Percentiles rank a stretch among this genome's conserved stretches.
Conservation (phyloP, 805 yeast genomes). For the Sugiyamaella mastotermitis region DNA sequence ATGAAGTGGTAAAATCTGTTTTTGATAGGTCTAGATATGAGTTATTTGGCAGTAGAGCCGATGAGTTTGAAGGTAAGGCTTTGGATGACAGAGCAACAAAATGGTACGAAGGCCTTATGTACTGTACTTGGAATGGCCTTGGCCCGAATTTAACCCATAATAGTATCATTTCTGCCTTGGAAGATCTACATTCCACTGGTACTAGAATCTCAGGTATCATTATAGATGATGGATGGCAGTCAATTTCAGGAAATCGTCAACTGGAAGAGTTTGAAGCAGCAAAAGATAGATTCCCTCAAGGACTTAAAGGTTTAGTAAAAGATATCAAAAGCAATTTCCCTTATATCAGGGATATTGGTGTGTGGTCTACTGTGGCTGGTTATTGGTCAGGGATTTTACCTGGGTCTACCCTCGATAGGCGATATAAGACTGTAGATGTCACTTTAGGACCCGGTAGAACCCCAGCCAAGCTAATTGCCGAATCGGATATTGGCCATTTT, state of each 20-base stretch:
- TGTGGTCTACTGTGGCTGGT: slow-evolving; percentile 30
- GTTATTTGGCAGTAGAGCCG: neutral
- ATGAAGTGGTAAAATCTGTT: slow-evolving; percentile 13
- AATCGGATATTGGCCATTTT: slow-evolving; percentile 15
- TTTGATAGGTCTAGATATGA: slow-evolving; percentile 9
- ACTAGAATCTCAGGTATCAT: slow-evolving; percentile 21
- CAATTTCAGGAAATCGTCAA: slow-evolving; percentile 17
- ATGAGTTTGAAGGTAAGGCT: neutral
- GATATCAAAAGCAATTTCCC: slow-evolving; percentile 16
- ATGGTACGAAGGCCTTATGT: slow-evolving; percentile 26
- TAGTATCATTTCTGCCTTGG: slow-evolving; percentile 19
- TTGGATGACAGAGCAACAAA: neutral
- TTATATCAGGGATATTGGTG: slow-evolving; percentile 26
- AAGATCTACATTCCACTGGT: slow-evolving; percentile 20
- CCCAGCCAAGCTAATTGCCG: slow-evolving; percentile 1
- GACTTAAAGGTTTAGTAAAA: slow-evolving; percentile 24
- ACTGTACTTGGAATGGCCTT: slow-evolving; percentile 31
- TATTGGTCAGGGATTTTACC: slow-evolving; percentile 28
- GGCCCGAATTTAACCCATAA: slow-evolving; percentile 23
- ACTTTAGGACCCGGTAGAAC: slow-evolving; percentile 3
- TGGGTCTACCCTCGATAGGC: slow-evolving; percentile 20
- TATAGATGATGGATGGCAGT: slow-evolving; percentile 32
- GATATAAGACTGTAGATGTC: slow-evolving; percentile 14
- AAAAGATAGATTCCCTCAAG: slow-evolving; percentile 23
- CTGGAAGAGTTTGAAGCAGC: slow-evolving; percentile 23